These are phyloP conservation scores for Alternaria longipes DNA, from an alignment of 2,329 filamentous ascomycete genomes.

Conservation along the genomic window DNA sequence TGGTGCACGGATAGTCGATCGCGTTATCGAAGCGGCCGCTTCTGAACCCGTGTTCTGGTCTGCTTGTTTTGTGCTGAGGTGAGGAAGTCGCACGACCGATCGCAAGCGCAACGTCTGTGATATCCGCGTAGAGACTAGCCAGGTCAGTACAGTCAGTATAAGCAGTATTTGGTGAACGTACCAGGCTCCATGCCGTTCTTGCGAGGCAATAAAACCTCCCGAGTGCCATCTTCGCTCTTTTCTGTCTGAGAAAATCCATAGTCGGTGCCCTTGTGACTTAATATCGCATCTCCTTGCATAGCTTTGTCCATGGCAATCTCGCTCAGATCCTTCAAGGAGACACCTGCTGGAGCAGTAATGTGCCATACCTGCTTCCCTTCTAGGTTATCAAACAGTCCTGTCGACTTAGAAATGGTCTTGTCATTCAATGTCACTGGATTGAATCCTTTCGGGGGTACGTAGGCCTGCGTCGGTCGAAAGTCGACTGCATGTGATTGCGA, in stretches of 20 bases:
- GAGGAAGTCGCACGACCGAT: slow-evolving; percentile 66
- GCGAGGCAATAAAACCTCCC: slow-evolving; percentile 69
- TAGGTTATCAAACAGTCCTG: slow-evolving; percentile 66
- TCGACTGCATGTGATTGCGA: slow-evolving; percentile 41
- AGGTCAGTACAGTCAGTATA: slow-evolving; percentile 16
- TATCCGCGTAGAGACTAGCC: slow-evolving; percentile 50
- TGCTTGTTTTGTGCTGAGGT: slow-evolving; percentile 52
- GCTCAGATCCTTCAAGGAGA: slow-evolving; percentile 73
- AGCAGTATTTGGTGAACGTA: slow-evolving; percentile 50
- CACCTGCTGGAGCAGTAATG: slow-evolving; percentile 74
- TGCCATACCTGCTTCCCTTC: slow-evolving; percentile 82
- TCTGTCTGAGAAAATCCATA: slow-evolving; percentile 68
- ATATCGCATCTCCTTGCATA: slow-evolving; percentile 61
- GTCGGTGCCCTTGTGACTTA: slow-evolving; percentile 70
- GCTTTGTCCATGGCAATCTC: slow-evolving; percentile 70
- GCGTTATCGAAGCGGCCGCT: slow-evolving; percentile 55
- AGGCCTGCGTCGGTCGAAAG: slow-evolving; percentile 48
- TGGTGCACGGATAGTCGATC: slow-evolving; percentile 61
- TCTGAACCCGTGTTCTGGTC: slow-evolving; percentile 52
- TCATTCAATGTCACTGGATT: slow-evolving; percentile 59
- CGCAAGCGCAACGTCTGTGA: slow-evolving; percentile 72
- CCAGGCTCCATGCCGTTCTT: slow-evolving; percentile 64
- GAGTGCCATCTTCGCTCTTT: slow-evolving; percentile 61
- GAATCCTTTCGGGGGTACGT: slow-evolving; percentile 58
- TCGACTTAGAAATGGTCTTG: slow-evolving; percentile 38